Base-by-base conservation (phyloP, 2,329 filamentous ascomycete genomes). In the Ophiostoma piceae region DNA sequence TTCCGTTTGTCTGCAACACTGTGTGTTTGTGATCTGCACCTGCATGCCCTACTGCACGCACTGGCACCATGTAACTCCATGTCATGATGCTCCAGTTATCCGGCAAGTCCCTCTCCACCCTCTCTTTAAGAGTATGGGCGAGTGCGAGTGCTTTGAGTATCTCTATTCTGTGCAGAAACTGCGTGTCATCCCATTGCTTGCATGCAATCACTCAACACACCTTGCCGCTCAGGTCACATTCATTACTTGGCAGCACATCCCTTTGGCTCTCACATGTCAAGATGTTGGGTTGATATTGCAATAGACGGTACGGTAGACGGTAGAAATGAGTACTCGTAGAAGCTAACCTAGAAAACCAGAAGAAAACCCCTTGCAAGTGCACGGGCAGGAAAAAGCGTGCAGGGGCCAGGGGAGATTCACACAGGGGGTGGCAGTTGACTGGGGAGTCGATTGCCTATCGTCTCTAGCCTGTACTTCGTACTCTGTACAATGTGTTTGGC, bases 391-490 rank as follows among this genome's bases (percentile, higher is more conserved):
- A 62, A 32, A 14, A 35, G 54, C 32, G 57, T 62, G 57, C 57
- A 62, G 57, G 57, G 57, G 57, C 57, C 57, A 62, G 57, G 57
- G 26, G 57, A 62, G 57, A 62, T 62, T 62, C 57, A 32, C 57
- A 12, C 57, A 62, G 57, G 57, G 57, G 57, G 57, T 62, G 57
- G 57, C 57, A 62, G 57, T 62, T 29, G 22, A 57, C 22, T 57
- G 51, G 22, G 51, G 51, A 57, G 57, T 62, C 16, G 57, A 62
- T 62, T 57, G 11, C n/a, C 22, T 22, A 29, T 16, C 19, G 7
- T 47, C 43, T 47, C 19, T 41, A 41, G 9, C 12, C 8, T 41
- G 39, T 41, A 41, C n/a, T n/a, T n/a, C n/a, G n/a, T n/a, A n/a
- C n/a, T n/a, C n/a, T n/a, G 26, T 29, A 29, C 26, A 2, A 29